Base-by-base conservation (phyloP, 2,329 filamentous ascomycete species). In the Aspergillus sp. region DNA sequence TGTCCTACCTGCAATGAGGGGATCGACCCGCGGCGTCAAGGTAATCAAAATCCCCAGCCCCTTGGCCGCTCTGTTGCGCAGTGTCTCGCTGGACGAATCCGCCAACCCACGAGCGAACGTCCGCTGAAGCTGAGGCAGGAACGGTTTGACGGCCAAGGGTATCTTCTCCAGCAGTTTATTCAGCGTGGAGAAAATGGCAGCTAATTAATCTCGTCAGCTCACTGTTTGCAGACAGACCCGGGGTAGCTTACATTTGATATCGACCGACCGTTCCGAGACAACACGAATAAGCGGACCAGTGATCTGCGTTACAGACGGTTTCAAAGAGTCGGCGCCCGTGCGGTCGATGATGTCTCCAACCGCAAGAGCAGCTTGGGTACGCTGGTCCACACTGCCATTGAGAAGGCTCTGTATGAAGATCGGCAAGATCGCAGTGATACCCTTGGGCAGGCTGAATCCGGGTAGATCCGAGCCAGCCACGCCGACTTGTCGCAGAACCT, bases 321-420 rank as follows among this genome's bases (percentile, higher is more conserved):
- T 93, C 41, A 98, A 69, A 13, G 88, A 80, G 37, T 86, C 80
- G 45, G 86, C 77, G 58, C 80, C 89, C 15, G 91, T 93, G 36
- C 91, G 79, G 63, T 96, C 91, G 43, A 96, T 82, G 45, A 98
- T 83, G 55, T 98, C 93, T 2, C 88, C 93, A 47, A 98, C 93
- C 35, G 85, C 91, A 41, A 96, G 71, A 28, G 93, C 91, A 36
- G 91, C 79, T 56, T 93, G 84, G 15, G 86, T 91, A 56, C 88
- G 76, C 65, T 98, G 91, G 4, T 98, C 91, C 11, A 83, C 69
- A 24, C 82, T 88, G 36, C 91, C 93, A 51, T 98, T 96, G 81
- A 98, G 93, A 45, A 98, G 72, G 62, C 91, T 91, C 57, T 98
- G 93, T 53, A 96, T 63, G 74, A 98, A 96, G 45, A 98, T 96